Base-by-base conservation (phyloP, 129 eudicot species). In the Saposhnikovia divaricata region DNA sequence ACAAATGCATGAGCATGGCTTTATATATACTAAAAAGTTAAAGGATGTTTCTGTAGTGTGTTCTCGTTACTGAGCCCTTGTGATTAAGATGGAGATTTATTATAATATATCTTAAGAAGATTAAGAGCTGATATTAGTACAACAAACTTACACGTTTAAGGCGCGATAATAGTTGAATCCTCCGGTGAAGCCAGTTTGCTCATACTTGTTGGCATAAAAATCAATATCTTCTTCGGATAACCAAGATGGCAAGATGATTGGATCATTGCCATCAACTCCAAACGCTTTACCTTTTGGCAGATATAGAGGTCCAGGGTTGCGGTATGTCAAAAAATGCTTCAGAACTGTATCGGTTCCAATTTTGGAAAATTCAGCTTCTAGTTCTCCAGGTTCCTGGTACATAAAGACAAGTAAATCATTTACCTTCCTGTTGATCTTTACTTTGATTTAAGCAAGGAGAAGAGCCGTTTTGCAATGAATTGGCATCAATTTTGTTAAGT, bases 101-200 rank as follows among this genome's bases (percentile, higher is more conserved):
- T 16, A 47, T 31, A 31, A 31, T 31, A 51, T 51, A 18, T 16
- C 1, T 3, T 50, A 16, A 50, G 21, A 50, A 19, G 3, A 55
- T 21, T 2, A 55, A 57, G 28, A 57, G 66, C 28, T 57, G 23
- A 16, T 57, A 23, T 57, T 57, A 34, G 28, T 57, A 8, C 4
- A 3, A n/a, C 4, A 23, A 71, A 71, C 70, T 50, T 53, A 80
- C 81, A 10, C 38, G 63, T 47, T 65, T 31, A 43, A n/a, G 70
- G 80, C 86, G 27, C 92, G 91, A 50, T 91, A 93, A 46, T 93
- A 91, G 87, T 93, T 91, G 37, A 93, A 28, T 77, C 88, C 94
- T 11, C 96, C 98, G 2, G 94, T 85, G 48, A 90, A 86, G 76
- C 94, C 91, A 16, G 87, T 81, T 19, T 89, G 80, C 31, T 85